Percentiles rank a stretch among this genome's conserved stretches.
Conservation (phyloP, 2,329 filamentous ascomycete species). For the Paracoccidioides lutzii region DNA sequence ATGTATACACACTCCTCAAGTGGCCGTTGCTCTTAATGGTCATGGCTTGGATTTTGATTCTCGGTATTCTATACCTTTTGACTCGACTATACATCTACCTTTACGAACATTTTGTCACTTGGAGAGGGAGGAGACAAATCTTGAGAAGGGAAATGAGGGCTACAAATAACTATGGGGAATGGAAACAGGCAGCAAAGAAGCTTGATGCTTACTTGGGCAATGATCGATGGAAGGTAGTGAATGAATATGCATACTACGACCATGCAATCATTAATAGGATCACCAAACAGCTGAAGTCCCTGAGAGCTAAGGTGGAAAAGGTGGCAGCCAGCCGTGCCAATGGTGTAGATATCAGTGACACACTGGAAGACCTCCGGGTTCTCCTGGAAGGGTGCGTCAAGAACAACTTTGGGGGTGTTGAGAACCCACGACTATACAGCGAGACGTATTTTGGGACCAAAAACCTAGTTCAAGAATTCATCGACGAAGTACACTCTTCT, state of each 20-base stretch:
- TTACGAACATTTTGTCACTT: constrained; percentile 85
- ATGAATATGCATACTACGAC: constrained; percentile 70
- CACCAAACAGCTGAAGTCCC: constrained; percentile 53
- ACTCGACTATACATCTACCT: constrained; percentile 81
- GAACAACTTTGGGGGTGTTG: constrained; percentile 92
- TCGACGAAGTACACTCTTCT: constrained; percentile 53
- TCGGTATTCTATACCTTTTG: constrained; percentile 61
- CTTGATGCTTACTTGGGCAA: constrained; percentile 74
- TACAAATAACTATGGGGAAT: constrained; percentile 66
- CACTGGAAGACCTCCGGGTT: constrained; percentile 61
- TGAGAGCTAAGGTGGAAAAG: constrained; percentile 28
- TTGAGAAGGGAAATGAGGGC: constrained; percentile 58
- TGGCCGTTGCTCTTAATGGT: constrained; percentile 81
- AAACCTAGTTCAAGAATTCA: constrained; percentile 74
- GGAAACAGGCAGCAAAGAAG: constrained; percentile 65
- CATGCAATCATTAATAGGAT: constrained; percentile 68
- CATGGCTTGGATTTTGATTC: constrained; percentile 62
- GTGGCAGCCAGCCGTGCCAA: constrained; percentile 19
- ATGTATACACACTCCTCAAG: constrained; percentile 77
- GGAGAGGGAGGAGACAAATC: constrained; percentile 64
- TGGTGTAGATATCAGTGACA: constrained; percentile 28
- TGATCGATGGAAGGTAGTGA: constrained; percentile 34
- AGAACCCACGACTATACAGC: constrained; percentile 88
- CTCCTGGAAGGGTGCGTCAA: constrained; percentile 86
- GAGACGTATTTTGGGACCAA: constrained; percentile 99